Base-by-base conservation (phyloP, 208 protist species). In the Trypanosoma cruzi region DNA sequence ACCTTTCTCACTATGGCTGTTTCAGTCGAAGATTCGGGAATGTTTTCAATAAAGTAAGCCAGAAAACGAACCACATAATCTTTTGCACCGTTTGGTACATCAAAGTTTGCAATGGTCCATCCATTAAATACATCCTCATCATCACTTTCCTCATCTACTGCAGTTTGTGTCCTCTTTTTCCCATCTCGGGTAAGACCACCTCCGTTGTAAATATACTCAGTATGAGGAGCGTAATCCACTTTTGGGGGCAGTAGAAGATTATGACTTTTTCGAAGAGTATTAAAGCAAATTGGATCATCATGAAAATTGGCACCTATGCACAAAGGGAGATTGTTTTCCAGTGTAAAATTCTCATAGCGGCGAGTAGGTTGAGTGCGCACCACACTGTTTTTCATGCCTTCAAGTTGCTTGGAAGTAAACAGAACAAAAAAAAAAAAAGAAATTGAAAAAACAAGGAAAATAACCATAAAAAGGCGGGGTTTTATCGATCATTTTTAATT, bases 241-340 rank as follows among this genome's bases (percentile, higher is more conserved):
- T 84, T 82, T 11, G 62, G 48, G 16, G 85, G 78, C 22, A 92
- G 72, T 14, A 85, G 59, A 2, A 95, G 73, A n/a, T 71, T 92
- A 77, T 97, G 93, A 64, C 85, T 88, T 64, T 94, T 97, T 18
- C 90, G 78, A 20, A 85, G 67, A 5, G 86, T 90, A 46, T 81
- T 85, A 36, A 88, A 75, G 55, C 83, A 94, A 56, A 97, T 82
- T 1, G 93, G 93, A 68, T 97, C 93, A 52, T 97, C 93, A 53
- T 97, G 90, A 80, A 97, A 97, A 71, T 96, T 91, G 2, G 81
- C 84, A 4, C 93, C 93, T 28, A 95, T 81, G 5, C 82, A 69
- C 40, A 97, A 72, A 1, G 93, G 93, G 26, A 93, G 62, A 71
- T 92, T 93, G 36, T 94, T 84, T 53, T 75, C 81, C 18, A 68